Percentiles rank a stretch among this genome's conserved stretches.
These are phyloP conservation scores for Wickerhamiella brachini DNA, from an alignment of 805 yeast species.

Conservation along the genomic window DNA sequence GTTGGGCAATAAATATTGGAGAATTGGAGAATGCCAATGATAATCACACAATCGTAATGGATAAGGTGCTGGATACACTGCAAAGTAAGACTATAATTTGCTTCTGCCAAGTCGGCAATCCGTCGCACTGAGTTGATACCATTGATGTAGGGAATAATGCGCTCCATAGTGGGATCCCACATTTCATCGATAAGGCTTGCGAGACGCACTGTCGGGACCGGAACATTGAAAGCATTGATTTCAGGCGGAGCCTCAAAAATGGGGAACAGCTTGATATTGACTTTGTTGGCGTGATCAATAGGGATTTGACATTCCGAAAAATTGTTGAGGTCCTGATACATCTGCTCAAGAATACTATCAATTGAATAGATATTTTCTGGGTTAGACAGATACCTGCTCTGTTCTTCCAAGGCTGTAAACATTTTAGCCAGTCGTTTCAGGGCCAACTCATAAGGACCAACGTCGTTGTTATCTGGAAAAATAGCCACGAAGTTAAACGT, in stretches of 20 bases:
- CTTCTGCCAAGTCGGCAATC: constrained; percentile 67
- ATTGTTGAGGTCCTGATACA: constrained; percentile 87
- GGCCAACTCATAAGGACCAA: constrained; percentile 76
- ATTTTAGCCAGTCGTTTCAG: constrained; percentile 72
- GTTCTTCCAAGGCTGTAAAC: constrained; percentile 86
- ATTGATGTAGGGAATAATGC: constrained; percentile 71
- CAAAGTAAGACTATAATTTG: constrained; percentile 63
- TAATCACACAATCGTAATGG: constrained; percentile 74
- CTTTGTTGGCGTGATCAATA: constrained; percentile 73
- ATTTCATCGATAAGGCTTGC: constrained; percentile 64
- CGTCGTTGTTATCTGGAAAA: constrained; percentile 66
- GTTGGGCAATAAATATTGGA: constrained; percentile 82
- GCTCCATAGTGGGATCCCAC: constrained; percentile 96
- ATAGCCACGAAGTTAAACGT: constrained; percentile 89
- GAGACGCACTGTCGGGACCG: constrained; percentile 73
- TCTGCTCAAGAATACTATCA: constrained; percentile 69
- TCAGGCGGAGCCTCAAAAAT: constrained; percentile 68
- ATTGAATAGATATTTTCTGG: constrained; percentile 37
- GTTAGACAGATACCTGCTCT: constrained; percentile 56
- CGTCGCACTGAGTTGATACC: constrained; percentile 73
- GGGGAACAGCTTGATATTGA: constrained; percentile 90
- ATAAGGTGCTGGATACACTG: constrained; percentile 84
- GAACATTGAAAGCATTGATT: constrained; percentile 73
- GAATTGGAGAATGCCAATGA: constrained; percentile 82
- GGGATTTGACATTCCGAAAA: constrained; percentile 95